Base-by-base conservation (phyloP, 164 flowering plant genomes). In the Macadamia tetraphylla region DNA sequence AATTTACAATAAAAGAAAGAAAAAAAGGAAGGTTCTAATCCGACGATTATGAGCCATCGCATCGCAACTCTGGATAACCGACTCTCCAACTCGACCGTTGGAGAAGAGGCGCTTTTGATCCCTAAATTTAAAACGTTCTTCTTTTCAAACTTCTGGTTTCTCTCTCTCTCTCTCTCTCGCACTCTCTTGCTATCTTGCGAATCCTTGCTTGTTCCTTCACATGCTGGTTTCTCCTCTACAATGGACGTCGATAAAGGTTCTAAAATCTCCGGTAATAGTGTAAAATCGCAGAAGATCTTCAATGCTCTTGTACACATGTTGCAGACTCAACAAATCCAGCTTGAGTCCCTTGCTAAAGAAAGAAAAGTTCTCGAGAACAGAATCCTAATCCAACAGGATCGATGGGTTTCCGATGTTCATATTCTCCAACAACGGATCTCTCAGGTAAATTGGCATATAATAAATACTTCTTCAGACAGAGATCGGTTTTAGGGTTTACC, bases 231-330 rank as follows among this genome's bases (percentile, higher is more conserved):
- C 53, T 53, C 57, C 6, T 53, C 49, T 53, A 9, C 59, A 48
- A 78, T 75, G 79, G 60, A 43, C 3, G n/a, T 40, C 1, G 48
- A 52, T 11, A 64, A 67, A 52, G 67, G 17, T 30, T 61, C 70
- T 29, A 40, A 31, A 44, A 46, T 14, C 61, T 63, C 78, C n/a
- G 69, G 77, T 3, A 79, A 81, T 29, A 78, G 75, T 6, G 40
- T 43, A 58, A 81, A 80, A 44, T 85, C 88, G 91, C 64, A 68
- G 43, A 77, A 74, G 44, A 57, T 81, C n/a, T 82, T 82, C 76
- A 68, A 77, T 44, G 67, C 68, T 51, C 42, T 80, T 30, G 81
- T 77, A 10, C 65, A 71, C 18, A 74, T 83, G 78, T 15, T 85
- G 17, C 61, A 63, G 63, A 63, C 72, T 42, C 84, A 84, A 55